These are phyloP conservation scores for Orbilia brochopaga DNA, from an alignment of 2,329 filamentous ascomycete genomes.

Conservation along the genomic window DNA sequence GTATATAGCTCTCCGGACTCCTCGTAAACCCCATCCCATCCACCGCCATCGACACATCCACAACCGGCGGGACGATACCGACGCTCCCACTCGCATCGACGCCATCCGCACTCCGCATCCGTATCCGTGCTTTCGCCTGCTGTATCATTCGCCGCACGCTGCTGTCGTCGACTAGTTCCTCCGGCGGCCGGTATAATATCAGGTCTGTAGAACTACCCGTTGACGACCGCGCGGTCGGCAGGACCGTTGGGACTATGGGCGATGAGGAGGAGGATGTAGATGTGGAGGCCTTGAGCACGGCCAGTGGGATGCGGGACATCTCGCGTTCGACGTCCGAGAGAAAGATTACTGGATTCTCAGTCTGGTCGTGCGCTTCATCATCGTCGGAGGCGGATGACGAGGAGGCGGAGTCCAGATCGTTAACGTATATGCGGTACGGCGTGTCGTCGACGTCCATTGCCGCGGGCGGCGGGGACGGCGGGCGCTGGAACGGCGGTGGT, in stretches of 20 bases:
- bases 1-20: conserved; percentile 52
- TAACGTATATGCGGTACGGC: conserved; percentile 80
- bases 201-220: conserved; percentile 58
- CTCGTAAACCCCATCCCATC: conserved; percentile 53
- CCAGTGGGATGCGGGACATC: conserved; percentile 72
- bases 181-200: conserved; percentile 81
- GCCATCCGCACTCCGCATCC: conserved; percentile 65
- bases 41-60: conserved; percentile 18
- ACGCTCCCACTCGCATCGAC: conserved; percentile 52
- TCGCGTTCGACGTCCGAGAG: conserved; percentile 85
- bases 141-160: conserved; percentile 82
- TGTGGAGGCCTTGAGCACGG: conserved; percentile 65
- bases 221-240: conserved; percentile 63
- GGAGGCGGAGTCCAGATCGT: conserved; percentile 89
- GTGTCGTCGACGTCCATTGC: conserved; percentile 61
- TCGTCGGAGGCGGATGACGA: conserved; percentile 69
- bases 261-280: conserved; percentile 61
- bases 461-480: conserved; percentile 34
- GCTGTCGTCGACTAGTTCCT: conserved; percentile 75
- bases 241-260: conserved; percentile 61
- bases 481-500: conserved; percentile 61
- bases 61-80: conserved; percentile 15
- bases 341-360: conserved; percentile 71
- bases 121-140: conserved; percentile 73
- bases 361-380: conserved; percentile 66